Evolutionary conservation across 1,284 basidiomycete genomes (phyloP).

Genomic region (Prillingera fragicola): DNA sequence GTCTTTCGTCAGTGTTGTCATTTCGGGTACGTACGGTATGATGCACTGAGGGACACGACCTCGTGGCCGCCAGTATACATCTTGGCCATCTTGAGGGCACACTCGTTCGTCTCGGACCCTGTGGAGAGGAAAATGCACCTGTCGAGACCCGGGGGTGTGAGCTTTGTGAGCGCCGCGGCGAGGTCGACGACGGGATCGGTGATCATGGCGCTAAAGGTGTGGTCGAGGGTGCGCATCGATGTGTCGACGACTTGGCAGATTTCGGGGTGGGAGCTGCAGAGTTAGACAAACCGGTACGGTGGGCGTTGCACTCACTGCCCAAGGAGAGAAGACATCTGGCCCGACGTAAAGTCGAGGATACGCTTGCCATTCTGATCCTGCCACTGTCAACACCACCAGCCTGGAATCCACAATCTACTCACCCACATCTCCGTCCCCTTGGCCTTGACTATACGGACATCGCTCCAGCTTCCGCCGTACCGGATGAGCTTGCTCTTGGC

Average conservation of each 20-base stretch:
- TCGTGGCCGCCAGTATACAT: conserved; percentile 37
- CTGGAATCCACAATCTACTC: background rate
- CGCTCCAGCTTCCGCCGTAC: conserved; percentile 18
- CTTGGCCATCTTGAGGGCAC: conserved; percentile 41
- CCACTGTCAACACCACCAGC: too few relatives aligned
- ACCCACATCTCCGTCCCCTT: conserved; percentile 16
- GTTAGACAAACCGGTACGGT: background rate
- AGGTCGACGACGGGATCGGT: conserved; percentile 31
- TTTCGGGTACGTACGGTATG: conserved; percentile 26
- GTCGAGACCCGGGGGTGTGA: conserved; percentile 26
- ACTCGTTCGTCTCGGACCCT: conserved; percentile 33
- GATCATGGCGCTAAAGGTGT: conserved; percentile 35
- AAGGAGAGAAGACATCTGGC: conserved; percentile 33
- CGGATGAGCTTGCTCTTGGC: conserved; percentile 22
- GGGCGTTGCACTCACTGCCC: conserved; percentile 31
- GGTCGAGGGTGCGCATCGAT: conserved; percentile 31
- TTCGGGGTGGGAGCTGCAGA: conserved; percentile 28
- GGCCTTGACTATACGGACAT: conserved; percentile 19
- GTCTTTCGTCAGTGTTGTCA: conserved; percentile 21
- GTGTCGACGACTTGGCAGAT: conserved; percentile 25
- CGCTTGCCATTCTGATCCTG: conserved; percentile 28
- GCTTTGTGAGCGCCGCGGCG: conserved; percentile 20
- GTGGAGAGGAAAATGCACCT: conserved; percentile 35
- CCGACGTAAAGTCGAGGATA: conserved; percentile 39
- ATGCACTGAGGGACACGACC: conserved; percentile 29